Evolutionary conservation across 2,329 filamentous ascomycete species (phyloP).

Genomic region (Epichloe scottii): DNA sequence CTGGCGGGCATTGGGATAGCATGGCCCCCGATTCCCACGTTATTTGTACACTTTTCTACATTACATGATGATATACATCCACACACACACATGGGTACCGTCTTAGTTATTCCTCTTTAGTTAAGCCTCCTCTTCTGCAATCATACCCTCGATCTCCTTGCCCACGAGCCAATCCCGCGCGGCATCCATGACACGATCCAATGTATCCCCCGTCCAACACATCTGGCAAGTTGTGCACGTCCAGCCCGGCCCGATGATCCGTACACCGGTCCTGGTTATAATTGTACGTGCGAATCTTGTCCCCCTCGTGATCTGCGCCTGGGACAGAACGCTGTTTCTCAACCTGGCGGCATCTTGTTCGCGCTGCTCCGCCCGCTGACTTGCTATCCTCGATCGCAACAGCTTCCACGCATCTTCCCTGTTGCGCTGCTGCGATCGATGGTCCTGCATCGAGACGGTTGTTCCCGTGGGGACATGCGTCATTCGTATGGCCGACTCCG

Average conservation of each 20-base stretch:
- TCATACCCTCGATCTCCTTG: slow-evolving; percentile 59
- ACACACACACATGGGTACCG: background rate
- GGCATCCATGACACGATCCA: slow-evolving; percentile 67
- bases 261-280: slow-evolving; percentile 65
- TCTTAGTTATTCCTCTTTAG: slow-evolving; percentile 1
- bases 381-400: slow-evolving; percentile 69
- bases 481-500: slow-evolving; percentile 85
- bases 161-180: slow-evolving; percentile 65
- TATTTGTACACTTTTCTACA: background rate
- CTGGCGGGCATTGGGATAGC: background rate
- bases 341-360: slow-evolving; percentile 68
- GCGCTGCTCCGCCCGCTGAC: slow-evolving; percentile 64
- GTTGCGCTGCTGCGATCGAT: slow-evolving; percentile 80
- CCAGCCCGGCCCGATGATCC: slow-evolving; percentile 72
- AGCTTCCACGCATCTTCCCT: slow-evolving; percentile 78
- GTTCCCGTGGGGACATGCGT: slow-evolving; percentile 83
- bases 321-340: slow-evolving; percentile 65
- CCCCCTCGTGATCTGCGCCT: slow-evolving; percentile 77
- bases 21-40: background rate
- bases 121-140: slow-evolving; percentile 46
- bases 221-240: slow-evolving; percentile 66
- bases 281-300: slow-evolving; percentile 94
- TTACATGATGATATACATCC: background rate
- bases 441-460: slow-evolving; percentile 85
- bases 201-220: slow-evolving; percentile 60